Evolutionary conservation across 352 stramenopile genomes (phyloP).

Genomic region (Pythium rishiriense): DNA sequence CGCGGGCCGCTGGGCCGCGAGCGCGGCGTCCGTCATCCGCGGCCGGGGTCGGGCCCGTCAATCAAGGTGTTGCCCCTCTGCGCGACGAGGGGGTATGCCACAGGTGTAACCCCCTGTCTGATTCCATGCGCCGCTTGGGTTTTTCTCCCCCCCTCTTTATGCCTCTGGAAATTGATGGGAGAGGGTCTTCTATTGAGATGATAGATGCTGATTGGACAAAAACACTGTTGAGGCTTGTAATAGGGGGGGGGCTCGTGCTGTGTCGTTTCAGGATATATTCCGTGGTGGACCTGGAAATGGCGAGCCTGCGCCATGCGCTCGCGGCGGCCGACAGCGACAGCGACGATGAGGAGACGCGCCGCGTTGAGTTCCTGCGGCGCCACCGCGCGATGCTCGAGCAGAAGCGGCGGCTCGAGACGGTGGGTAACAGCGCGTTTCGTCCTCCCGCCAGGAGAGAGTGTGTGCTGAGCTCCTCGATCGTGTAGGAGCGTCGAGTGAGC

Average conservation of each 20-base stretch:
- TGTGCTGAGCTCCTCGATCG: background rate
- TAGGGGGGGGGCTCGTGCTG: no score
- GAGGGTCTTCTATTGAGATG: conserved; percentile 5
- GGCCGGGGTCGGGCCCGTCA: background rate
- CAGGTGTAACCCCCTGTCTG: background rate
- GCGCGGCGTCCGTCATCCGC: conserved; percentile 19
- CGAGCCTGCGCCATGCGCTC: background rate
- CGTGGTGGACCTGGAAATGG: background rate
- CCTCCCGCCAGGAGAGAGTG: background rate
- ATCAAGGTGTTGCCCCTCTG: background rate
- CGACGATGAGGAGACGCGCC: conserved; percentile 41
- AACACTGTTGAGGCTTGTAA: no score
- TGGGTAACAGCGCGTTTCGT: conserved; percentile 29
- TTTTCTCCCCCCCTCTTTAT: background rate
- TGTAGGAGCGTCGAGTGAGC: conserved; percentile 21
- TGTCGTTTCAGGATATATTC: conserved; percentile 6
- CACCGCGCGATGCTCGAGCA: conserved; percentile 53
- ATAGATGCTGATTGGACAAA: no score
- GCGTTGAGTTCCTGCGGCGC: conserved; percentile 41
- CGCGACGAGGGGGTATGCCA: background rate
- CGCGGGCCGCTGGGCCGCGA: conserved; percentile 2
- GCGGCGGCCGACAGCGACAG: conserved; percentile 18
- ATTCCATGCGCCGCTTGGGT: background rate
- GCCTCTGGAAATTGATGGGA: conserved; percentile 14
- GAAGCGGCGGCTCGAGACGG: conserved; percentile 58